Evolutionary conservation across 208 protist species (phyloP).

Genomic region (Crithidia bombi): DNA sequence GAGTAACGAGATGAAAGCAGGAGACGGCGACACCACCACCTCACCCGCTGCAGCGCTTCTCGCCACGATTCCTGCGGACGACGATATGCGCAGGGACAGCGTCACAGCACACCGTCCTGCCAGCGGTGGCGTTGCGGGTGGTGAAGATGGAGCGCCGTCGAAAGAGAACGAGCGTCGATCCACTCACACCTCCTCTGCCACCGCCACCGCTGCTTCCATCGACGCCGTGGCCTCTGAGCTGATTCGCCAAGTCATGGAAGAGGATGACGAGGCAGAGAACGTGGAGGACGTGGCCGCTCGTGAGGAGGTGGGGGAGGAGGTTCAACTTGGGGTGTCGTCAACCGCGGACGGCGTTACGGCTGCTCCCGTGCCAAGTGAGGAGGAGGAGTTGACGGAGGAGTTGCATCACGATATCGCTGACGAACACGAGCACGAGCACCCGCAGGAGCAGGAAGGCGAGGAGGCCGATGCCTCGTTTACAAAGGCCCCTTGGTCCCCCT

Average conservation of each 20-base stretch:
- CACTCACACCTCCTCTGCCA: neutral
- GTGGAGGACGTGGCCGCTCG: neutral
- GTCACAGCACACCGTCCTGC: neutral
- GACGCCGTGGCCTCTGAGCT: conserved; percentile 24
- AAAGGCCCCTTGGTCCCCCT: no score
- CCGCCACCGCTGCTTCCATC: neutral
- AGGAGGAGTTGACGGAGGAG: no score
- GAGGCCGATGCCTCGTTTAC: no score
- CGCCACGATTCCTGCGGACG: conserved; percentile 6
- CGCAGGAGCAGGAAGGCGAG: no score
- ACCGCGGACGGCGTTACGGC: no score
- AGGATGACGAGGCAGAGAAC: neutral
- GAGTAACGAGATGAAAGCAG: neutral
- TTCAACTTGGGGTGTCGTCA: no score
- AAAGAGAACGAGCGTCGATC: neutral
- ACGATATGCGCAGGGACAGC: neutral
- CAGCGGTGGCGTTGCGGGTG: neutral
- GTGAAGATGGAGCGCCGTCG: neutral
- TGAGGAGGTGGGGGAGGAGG: neutral
- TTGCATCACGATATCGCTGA: no score
- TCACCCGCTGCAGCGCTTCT: conserved; percentile 21
- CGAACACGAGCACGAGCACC: no score
- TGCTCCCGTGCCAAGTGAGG: no score
- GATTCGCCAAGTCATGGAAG: conserved; percentile 21
- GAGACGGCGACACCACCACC: neutral